Conservation (phyloP, 164 flowering plant species). For the Macadamia integrifolia region DNA sequence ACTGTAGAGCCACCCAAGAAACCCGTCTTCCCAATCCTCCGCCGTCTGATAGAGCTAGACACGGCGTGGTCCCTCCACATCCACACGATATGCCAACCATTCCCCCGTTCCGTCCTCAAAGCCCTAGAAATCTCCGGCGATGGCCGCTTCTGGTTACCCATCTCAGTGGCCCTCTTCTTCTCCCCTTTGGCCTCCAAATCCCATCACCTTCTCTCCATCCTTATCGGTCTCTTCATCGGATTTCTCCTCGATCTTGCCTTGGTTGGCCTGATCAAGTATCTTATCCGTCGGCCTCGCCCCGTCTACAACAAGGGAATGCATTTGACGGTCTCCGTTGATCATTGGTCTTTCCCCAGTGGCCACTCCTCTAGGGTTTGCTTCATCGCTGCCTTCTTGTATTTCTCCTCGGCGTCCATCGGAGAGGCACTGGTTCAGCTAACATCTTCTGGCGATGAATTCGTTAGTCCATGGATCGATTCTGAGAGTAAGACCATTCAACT, state of each 20-base stretch:
- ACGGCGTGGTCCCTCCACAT: constrained; percentile 44
- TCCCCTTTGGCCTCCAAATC: constrained; percentile 22
- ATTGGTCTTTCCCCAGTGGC: constrained; percentile 90
- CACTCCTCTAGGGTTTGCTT: constrained; percentile 76
- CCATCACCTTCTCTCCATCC: constrained; percentile 22
- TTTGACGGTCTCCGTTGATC: constrained; percentile 59
- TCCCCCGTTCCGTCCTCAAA: constrained; percentile 47
- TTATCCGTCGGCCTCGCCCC: constrained; percentile 70
- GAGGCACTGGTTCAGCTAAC: constrained; percentile 14
- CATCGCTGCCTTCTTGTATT: constrained; percentile 42
- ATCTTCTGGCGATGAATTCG: background rate
- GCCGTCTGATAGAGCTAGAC: constrained; percentile 39
- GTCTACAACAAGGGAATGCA: constrained; percentile 61
- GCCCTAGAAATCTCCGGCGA: constrained; percentile 77
- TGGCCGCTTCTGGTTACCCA: constrained; percentile 64
- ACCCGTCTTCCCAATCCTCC: constrained; percentile 21
- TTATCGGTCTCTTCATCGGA: constrained; percentile 40
- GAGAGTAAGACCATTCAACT: constrained; percentile 15
- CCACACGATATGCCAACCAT: constrained; percentile 39
- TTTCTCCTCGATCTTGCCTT: constrained; percentile 53
- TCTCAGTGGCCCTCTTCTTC: constrained; percentile 45
- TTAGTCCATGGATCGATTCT: constrained; percentile 3
- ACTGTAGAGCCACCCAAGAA: constrained; percentile 12
- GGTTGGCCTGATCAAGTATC: constrained; percentile 47
- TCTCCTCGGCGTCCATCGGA: constrained; percentile 19